These are phyloP conservation scores for Yamadazyma atmosphaerica DNA, from an alignment of 1,139 yeast genomes.

Conservation along the genomic window DNA sequence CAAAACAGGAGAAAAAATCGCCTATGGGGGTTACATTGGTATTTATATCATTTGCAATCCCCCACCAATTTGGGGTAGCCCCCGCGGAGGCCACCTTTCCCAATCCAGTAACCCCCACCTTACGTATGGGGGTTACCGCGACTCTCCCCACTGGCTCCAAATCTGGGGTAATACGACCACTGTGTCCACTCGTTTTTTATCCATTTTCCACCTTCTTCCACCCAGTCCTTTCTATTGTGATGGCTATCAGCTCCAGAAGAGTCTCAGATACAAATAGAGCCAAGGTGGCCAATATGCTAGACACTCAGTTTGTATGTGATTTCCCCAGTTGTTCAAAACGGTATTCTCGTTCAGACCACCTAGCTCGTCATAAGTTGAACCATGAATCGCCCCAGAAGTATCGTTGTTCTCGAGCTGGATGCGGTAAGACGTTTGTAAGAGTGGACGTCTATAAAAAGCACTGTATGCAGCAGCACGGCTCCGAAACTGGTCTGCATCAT, in stretches of 20 bases:
- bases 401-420: slow-evolving; percentile 34
- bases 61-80: no score
- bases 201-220: no score
- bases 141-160: not conserved
- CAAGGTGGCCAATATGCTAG: slow-evolving; percentile 10
- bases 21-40: no score
- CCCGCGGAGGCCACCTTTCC: no score
- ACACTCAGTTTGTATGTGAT: slow-evolving; percentile 10
- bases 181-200: no score
- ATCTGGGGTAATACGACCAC: not conserved
- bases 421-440: slow-evolving; percentile 44
- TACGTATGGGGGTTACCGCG: no score
- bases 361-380: slow-evolving; percentile 43
- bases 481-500: not conserved
- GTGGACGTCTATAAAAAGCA: slow-evolving; percentile 28
- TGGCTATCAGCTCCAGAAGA: no score
- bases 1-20: not conserved
- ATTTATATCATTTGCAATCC: slow-evolving; percentile 4
- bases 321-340: slow-evolving; percentile 34
- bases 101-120: not conserved
- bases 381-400: slow-evolving; percentile 33
- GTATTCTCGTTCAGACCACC: slow-evolving; percentile 45
- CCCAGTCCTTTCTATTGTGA: no score
- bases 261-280: no score
- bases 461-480: slow-evolving; percentile 12